Conservation (phyloP, 768 basidiomycete genomes). For the Pleurotus cornucopiae region DNA sequence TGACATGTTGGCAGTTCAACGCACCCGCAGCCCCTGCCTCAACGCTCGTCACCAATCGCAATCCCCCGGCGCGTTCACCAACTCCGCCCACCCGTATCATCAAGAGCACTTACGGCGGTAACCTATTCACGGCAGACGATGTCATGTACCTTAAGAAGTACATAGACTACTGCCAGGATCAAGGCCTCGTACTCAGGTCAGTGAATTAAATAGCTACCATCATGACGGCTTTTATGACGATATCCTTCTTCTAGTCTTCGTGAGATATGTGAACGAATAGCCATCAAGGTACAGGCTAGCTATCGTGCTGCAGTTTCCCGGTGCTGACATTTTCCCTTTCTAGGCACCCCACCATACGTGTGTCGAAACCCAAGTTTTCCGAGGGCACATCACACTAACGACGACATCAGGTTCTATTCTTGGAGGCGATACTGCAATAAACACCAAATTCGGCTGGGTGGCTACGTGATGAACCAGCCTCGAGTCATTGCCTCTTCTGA, state of each 20-base stretch:
- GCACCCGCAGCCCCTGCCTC: slow-evolving; percentile 64
- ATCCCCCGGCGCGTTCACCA: slow-evolving; percentile 73
- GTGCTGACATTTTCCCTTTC: slow-evolving; percentile 8
- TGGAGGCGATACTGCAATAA: slow-evolving; percentile 93
- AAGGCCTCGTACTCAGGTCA: slow-evolving; percentile 77
- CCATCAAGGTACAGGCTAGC: slow-evolving; percentile 57
- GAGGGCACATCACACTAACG: not conserved
- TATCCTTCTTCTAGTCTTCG: slow-evolving; percentile 41
- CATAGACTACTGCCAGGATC: slow-evolving; percentile 87
- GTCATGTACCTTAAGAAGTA: slow-evolving; percentile 81
- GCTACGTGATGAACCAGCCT: slow-evolving; percentile 72
- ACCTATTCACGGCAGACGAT: slow-evolving; percentile 82
- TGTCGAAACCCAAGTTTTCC: slow-evolving; percentile 15
- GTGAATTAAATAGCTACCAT: slow-evolving; percentile 4
- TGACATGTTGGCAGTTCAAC: slow-evolving; percentile 30
- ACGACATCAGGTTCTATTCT: slow-evolving; percentile 68
- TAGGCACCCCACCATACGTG: slow-evolving; percentile 90
- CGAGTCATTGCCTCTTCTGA: slow-evolving; percentile 41
- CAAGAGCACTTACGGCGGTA: slow-evolving; percentile 88
- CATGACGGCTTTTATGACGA: not conserved
- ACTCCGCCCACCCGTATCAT: slow-evolving; percentile 80
- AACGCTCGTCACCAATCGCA: slow-evolving; percentile 61
- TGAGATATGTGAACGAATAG: slow-evolving; percentile 85
- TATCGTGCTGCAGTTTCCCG: not conserved
- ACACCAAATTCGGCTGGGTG: slow-evolving; percentile 85